Conservation (phyloP, 106 monocot genomes). For the Chionographis japonica region DNA sequence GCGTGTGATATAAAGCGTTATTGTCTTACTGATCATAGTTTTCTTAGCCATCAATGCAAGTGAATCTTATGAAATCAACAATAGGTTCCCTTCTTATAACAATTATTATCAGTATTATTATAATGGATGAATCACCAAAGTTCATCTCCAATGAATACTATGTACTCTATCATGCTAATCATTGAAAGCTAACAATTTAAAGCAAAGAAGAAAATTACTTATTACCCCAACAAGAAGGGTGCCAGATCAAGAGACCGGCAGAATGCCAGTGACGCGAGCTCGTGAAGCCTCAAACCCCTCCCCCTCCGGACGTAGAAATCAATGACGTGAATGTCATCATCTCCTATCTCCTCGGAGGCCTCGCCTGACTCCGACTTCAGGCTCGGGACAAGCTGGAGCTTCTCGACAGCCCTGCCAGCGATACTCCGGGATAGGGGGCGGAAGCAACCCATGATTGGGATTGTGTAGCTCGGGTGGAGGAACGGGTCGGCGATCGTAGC, state of each 20-base stretch:
- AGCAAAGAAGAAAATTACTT: no score
- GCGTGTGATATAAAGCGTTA: no score
- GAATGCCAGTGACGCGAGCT: slow-evolving; percentile 71
- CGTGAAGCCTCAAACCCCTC: slow-evolving; percentile 73
- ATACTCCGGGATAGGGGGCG: slow-evolving; percentile 52
- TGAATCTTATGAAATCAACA: no score
- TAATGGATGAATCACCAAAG: no score
- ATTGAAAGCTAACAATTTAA: no score
- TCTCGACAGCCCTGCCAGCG: slow-evolving; percentile 32
- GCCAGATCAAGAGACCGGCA: slow-evolving; percentile 72
- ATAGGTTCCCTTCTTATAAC: no score
- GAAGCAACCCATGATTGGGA: slow-evolving; percentile 83
- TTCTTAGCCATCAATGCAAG: no score
- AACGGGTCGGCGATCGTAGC: slow-evolving; percentile 62
- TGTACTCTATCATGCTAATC: no score
- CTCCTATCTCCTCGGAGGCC: slow-evolving; percentile 39
- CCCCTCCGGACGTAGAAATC: slow-evolving; percentile 65
- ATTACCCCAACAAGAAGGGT: slow-evolving; percentile 54
- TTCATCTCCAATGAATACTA: no score
- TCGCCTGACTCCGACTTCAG: slow-evolving; percentile 22
- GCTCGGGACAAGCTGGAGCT: slow-evolving; percentile 24
- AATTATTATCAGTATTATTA: no score
- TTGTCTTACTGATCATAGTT: no score
- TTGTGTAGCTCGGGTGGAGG: slow-evolving; percentile 80
- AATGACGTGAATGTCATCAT: slow-evolving; percentile 43